phyloP scores from a whole-genome alignment of 768 basidiomycete species.

The Gyrodon lividus region DNA sequence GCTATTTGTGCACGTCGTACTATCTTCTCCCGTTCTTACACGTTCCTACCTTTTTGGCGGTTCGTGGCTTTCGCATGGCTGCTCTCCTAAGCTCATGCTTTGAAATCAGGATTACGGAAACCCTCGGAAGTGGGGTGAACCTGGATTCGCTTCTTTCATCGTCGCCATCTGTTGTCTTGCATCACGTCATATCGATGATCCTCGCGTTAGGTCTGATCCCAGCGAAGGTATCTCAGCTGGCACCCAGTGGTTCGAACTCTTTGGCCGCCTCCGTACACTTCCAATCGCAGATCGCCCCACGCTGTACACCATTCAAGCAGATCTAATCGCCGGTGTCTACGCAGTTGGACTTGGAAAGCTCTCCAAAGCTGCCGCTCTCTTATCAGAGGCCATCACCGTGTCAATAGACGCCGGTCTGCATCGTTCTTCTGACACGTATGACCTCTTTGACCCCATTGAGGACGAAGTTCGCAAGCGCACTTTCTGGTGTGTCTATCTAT shows the following conservation, averaged over 20 bases:
- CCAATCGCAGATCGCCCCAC: conserved; percentile 88
- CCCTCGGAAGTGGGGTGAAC: conserved; percentile 93
- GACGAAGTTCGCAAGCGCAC: conserved; percentile 91
- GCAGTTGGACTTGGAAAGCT: conserved; percentile 88
- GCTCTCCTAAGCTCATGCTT: conserved; percentile 16
- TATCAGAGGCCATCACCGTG: conserved; percentile 85
- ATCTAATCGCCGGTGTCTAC: conserved; percentile 89
- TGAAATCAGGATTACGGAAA: conserved; percentile 79
- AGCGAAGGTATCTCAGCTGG: conserved; percentile 85
- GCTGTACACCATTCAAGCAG: conserved; percentile 87
- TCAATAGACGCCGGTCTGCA: conserved; percentile 89
- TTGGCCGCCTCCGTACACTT: conserved; percentile 81
- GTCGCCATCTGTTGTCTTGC: conserved; percentile 91
- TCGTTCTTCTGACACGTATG: conserved; percentile 81
- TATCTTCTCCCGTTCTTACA: conserved; percentile 92
- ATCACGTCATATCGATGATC: conserved; percentile 90
- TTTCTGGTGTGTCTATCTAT: conserved; percentile 95
- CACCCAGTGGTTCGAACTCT: conserved; percentile 89
- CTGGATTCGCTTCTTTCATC: conserved; percentile 91
- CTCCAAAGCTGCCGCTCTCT: conserved; percentile 80
- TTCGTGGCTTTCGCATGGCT: conserved; percentile 34
- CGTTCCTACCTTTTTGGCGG: conserved; percentile 82
- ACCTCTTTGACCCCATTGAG: conserved; percentile 86
- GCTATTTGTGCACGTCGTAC: conserved; percentile 89
- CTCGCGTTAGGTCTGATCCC: conserved; percentile 80